Evolutionary conservation across 2,329 filamentous ascomycete genomes (phyloP).

Genomic region (Fusarium duplospermum): DNA sequence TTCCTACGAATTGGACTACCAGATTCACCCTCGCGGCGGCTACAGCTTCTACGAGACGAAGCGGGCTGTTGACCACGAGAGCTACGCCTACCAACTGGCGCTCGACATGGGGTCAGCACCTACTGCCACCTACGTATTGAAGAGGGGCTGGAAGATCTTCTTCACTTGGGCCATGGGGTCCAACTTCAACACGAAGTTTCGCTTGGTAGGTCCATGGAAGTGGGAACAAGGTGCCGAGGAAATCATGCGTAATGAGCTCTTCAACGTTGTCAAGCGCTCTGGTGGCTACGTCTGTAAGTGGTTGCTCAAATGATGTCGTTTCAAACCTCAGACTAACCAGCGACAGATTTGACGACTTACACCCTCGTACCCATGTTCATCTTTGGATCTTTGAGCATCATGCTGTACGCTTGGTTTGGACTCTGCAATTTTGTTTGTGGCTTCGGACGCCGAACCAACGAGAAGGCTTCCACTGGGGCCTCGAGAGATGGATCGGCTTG

Average conservation of each 20-base stretch:
- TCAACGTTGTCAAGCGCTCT: slow-evolving; percentile 50
- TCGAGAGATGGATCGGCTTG: not conserved
- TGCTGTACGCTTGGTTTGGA: slow-evolving; percentile 39
- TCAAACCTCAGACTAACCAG: slow-evolving; percentile 15
- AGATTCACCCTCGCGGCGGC: slow-evolving; percentile 49
- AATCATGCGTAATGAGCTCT: slow-evolving; percentile 58
- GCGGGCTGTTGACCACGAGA: slow-evolving; percentile 61
- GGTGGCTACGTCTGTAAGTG: slow-evolving; percentile 54
- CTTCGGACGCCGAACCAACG: not conserved
- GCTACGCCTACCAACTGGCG: slow-evolving; percentile 62
- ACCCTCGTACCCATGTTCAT: slow-evolving; percentile 51
- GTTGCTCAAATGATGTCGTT: rapidly evolving
- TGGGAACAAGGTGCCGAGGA: slow-evolving; percentile 49
- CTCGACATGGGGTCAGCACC: slow-evolving; percentile 60
- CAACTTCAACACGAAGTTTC: slow-evolving; percentile 63
- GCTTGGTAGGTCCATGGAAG: slow-evolving; percentile 58
- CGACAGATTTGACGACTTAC: slow-evolving; percentile 50
- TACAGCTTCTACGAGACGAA: slow-evolving; percentile 51
- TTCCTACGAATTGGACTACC: slow-evolving; percentile 55
- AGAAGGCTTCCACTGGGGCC: not conserved
- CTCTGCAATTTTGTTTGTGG: slow-evolving; percentile 16
- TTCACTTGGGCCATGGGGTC: slow-evolving; percentile 61
- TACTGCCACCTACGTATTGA: slow-evolving; percentile 48
- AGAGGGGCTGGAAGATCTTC: slow-evolving; percentile 52
- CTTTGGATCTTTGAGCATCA: slow-evolving; percentile 49